Base-by-base conservation (phyloP, 305 asterid species). In the Rubia peregrina region DNA sequence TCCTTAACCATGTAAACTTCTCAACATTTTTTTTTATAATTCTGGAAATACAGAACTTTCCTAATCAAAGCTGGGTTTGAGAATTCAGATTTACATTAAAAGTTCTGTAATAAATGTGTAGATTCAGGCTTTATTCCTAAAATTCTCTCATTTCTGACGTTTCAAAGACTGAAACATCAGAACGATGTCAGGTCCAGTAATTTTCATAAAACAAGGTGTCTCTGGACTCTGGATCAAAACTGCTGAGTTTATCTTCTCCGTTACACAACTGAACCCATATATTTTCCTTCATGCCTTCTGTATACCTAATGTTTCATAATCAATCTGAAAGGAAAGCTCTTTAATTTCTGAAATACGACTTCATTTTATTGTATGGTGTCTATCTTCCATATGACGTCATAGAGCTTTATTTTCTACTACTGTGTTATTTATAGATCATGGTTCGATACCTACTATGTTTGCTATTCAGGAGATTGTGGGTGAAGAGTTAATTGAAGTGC, bases 401-500 rank as follows among this genome's bases (percentile, higher is more conserved):
- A 21, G 16, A 1, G 49, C 40, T 3, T 55, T 24, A 8, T 9
- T 36, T 12, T 68, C 43, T 10, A 51, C 49, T 13, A 56, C 16
- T 8, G 33, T 73, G 49, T 55, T 64, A 62, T 24, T 12, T 56
- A 40, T 33, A 38, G 9, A n/a, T 61, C 42, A 1, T 46, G 51
- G 9, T 70, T 65, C 22, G 21, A 5, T 24, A 26, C 6, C 30
- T 9, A 64, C 8, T 43, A 8, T 3, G 53, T 64, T 44, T 46
- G 9, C 19, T 81, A 72, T 82, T 76, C 88, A 90, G 98, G 97
- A 91, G 83, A 94, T 94, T 82, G 92, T 96, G 71, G 97, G 98
- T 68, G 87, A 84, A 74, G 95, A 91, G 78, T 81, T 94, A 83
- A 82, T 84, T 70, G 91, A 91, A 83, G 87, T 88, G 43, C 85